A percentile compares a stretch with the other conserved stretches of the same genome.
Conservation (phyloP, 768 basidiomycete genomes). For the Russula sp. region DNA sequence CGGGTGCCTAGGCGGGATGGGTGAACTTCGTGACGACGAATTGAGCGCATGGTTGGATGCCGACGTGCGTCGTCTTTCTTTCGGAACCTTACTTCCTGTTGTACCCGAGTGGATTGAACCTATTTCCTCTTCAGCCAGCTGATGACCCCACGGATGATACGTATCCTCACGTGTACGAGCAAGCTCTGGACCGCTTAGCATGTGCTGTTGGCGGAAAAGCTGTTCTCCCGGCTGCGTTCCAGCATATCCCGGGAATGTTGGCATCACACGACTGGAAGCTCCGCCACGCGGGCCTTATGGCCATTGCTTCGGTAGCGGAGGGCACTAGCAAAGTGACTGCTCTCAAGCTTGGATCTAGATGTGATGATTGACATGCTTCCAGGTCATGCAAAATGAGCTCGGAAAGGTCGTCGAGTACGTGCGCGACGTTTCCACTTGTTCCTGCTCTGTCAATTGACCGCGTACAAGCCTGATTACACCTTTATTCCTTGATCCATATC, state of each 20-base stretch:
- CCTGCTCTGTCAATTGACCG: neutral
- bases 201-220: conserved; percentile 71
- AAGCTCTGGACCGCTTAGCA: conserved; percentile 73
- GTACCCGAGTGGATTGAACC: neutral
- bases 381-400: conserved; percentile 77
- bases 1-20: conserved; percentile 77
- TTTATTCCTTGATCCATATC: conserved; percentile 73
- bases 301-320: conserved; percentile 79
- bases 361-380: neutral
- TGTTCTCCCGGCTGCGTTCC: conserved; percentile 74
- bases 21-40: conserved; percentile 60
- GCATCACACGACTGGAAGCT: conserved; percentile 77
- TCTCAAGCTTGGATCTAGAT: neutral
- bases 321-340: conserved; percentile 60
- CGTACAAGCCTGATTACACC: conserved; percentile 58
- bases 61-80: conserved; percentile 47
- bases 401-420: conserved; percentile 75
- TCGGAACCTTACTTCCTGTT: neutral
- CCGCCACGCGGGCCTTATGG: conserved; percentile 81
- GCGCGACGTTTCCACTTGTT: neutral
- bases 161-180: conserved; percentile 73
- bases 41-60: conserved; percentile 60
- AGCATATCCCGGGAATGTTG: conserved; percentile 77
- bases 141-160: conserved; percentile 54
- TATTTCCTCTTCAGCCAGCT: conserved; percentile 42